Evolutionary conservation across 176 grass and related monocot species (phyloP).

Genomic region (Avena insularis): DNA sequence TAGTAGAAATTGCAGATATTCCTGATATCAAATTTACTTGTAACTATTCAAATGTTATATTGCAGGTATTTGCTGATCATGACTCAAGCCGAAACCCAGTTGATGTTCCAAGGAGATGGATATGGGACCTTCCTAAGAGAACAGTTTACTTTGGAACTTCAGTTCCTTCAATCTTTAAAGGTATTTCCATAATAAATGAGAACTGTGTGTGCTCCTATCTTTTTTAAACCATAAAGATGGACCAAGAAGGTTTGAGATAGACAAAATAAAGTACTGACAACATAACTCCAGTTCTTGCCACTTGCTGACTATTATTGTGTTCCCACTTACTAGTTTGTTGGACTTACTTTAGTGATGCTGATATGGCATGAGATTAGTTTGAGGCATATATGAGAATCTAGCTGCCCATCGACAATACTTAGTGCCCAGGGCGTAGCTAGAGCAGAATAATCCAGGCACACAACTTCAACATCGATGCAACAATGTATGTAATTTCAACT

Average conservation of each 20-base stretch:
- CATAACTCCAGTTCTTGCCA: constrained; percentile 15
- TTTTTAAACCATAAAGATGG: background rate
- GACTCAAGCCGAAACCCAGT: constrained; percentile 65
- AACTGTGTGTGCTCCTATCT: background rate
- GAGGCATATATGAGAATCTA: constrained; percentile 8
- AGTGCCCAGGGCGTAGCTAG: background rate
- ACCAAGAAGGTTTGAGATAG: background rate
- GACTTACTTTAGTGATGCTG: background rate
- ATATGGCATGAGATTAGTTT: constrained; percentile 11
- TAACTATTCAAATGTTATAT: constrained; percentile 18
- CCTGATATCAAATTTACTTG: constrained; percentile 30
- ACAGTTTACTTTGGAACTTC: constrained; percentile 91
- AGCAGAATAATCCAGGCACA: background rate
- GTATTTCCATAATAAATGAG: constrained; percentile 44
- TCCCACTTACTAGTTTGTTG: background rate
- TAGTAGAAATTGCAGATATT: constrained; percentile 17
- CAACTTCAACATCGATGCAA: background rate
- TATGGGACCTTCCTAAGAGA: constrained; percentile 81
- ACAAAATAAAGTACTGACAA: constrained; percentile 17
- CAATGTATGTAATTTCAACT: constrained; percentile 17
- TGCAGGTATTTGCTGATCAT: constrained; percentile 88
- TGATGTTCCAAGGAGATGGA: constrained; percentile 67
- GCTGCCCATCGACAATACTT: constrained; percentile 14
- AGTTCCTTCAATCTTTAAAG: constrained; percentile 78
- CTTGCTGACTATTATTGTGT: constrained; percentile 19